phyloP scores from a whole-genome alignment of 2,329 filamentous ascomycete species.

The Hypomyces perniciosus region DNA sequence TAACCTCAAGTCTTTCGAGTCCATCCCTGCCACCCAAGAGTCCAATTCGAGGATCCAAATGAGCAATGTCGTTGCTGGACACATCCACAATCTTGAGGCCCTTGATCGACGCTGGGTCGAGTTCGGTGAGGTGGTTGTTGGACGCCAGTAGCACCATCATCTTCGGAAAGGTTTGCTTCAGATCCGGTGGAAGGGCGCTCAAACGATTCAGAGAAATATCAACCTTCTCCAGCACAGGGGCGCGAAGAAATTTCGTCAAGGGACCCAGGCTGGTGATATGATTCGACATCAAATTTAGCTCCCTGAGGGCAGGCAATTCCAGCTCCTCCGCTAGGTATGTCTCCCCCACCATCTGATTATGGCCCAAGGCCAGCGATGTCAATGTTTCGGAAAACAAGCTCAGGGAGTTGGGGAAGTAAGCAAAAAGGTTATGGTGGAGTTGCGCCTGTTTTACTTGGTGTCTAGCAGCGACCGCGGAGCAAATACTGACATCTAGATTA shows the following conservation, averaged over 20 bases:
- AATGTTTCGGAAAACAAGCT: constrained; percentile 66
- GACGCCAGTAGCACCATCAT: constrained; percentile 65
- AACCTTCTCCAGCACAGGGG: constrained; percentile 67
- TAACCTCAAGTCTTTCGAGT: constrained; percentile 65
- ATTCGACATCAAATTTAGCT: constrained; percentile 70
- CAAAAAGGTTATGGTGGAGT: constrained; percentile 72
- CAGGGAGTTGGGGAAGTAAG: constrained; percentile 62
- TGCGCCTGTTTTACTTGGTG: constrained; percentile 53
- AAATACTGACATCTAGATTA: constrained; percentile 52
- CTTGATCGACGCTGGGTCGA: constrained; percentile 66
- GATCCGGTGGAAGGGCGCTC: constrained; percentile 54
- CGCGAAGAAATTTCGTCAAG: constrained; percentile 60
- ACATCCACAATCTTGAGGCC: constrained; percentile 74
- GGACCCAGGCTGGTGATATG: constrained; percentile 65
- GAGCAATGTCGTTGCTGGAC: constrained; percentile 79
- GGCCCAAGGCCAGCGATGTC: constrained; percentile 64
- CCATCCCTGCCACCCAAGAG: constrained; percentile 60
- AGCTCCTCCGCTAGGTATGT: constrained; percentile 61
- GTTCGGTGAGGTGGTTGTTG: constrained; percentile 71
- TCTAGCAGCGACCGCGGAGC: constrained; percentile 47
- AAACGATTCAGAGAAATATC: constrained; percentile 83
- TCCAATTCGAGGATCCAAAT: constrained; percentile 73
- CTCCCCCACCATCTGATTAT: constrained; percentile 64
- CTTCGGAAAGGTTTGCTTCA: constrained; percentile 63
- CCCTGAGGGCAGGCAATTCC: constrained; percentile 66